phyloP scores from a whole-genome alignment of 768 basidiomycete species.

The Kwoniella sp. region DNA sequence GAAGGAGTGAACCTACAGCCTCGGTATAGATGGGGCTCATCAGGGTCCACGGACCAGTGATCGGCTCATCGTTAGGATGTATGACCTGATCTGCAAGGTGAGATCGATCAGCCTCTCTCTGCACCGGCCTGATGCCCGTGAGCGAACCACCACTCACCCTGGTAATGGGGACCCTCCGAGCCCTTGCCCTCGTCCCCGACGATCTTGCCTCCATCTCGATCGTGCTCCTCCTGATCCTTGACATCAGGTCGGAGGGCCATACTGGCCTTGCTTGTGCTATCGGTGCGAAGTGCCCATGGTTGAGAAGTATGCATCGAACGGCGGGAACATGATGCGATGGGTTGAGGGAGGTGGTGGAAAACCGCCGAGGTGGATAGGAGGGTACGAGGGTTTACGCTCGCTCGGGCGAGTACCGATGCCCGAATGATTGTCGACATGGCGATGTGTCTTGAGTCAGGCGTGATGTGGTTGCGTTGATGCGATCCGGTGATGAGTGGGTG shows the following conservation, averaged over 20 bases:
- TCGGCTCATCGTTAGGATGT: constrained; percentile 14
- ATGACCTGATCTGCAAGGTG: constrained; percentile 14
- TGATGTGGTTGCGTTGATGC: too few relatives aligned
- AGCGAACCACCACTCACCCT: constrained; percentile 31
- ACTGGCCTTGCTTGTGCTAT: too few relatives aligned
- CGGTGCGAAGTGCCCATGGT: too few relatives aligned
- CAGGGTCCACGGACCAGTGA: constrained; percentile 64
- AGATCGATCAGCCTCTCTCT: neutral
- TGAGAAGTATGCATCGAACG: neutral
- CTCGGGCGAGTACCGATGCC: too few relatives aligned
- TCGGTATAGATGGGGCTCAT: constrained; percentile 85
- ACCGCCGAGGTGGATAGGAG: neutral
- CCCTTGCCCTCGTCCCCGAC: constrained; percentile 35
- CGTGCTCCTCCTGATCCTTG: constrained; percentile 22
- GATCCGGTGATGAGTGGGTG: too few relatives aligned
- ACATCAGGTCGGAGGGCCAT: constrained; percentile 30
- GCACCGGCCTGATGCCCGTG: neutral
- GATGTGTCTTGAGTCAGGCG: too few relatives aligned
- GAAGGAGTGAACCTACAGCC: constrained; percentile 34
- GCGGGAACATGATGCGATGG: neutral
- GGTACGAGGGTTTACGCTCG: too few relatives aligned
- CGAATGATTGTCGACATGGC: neutral
- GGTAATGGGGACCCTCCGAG: constrained; percentile 46
- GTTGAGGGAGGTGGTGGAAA: neutral
- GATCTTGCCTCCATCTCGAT: constrained; percentile 3